These are phyloP conservation scores for Exutisphaerella laricina DNA, from an alignment of 2,329 filamentous ascomycete species.

Conservation along the genomic window DNA sequence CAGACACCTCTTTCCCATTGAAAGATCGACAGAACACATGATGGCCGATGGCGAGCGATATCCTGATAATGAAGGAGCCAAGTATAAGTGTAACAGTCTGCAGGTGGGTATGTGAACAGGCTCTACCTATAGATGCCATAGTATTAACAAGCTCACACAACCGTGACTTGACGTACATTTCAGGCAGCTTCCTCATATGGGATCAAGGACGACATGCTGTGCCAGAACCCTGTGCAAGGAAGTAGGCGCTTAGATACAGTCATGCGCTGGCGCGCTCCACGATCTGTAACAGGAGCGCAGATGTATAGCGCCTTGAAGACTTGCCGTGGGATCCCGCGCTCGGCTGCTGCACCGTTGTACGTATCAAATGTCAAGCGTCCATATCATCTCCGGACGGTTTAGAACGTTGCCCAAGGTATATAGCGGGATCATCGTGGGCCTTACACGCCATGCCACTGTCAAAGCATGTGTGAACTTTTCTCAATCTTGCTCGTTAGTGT, in stretches of 20 bases:
- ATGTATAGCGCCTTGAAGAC: not conserved
- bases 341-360: too few species aligned
- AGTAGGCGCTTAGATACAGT: not conserved
- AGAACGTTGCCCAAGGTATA: too few species aligned
- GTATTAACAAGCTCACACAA: too few species aligned
- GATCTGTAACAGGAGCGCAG: not conserved
- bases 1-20: not conserved
- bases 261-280: not conserved
- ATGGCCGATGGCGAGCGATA: conserved; percentile 9
- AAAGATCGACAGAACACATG: conserved; percentile 6
- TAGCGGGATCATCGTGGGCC: too few species aligned
- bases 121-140: not conserved
- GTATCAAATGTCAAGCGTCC: too few species aligned
- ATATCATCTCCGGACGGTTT: too few species aligned
- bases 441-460: too few species aligned
- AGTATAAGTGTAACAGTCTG: conserved; percentile 8
- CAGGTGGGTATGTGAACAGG: conserved; percentile 6
- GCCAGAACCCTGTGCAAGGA: not conserved
- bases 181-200: not conserved
- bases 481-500: too few species aligned
- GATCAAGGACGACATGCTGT: not conserved
- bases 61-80: conserved; percentile 4
- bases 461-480: too few species aligned
- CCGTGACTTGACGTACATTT: not conserved
- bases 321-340: too few species aligned